Evolutionary conservation across 139 green algal genomes (phyloP).

Genomic region (Chlamydomonas schloesseri): DNA sequence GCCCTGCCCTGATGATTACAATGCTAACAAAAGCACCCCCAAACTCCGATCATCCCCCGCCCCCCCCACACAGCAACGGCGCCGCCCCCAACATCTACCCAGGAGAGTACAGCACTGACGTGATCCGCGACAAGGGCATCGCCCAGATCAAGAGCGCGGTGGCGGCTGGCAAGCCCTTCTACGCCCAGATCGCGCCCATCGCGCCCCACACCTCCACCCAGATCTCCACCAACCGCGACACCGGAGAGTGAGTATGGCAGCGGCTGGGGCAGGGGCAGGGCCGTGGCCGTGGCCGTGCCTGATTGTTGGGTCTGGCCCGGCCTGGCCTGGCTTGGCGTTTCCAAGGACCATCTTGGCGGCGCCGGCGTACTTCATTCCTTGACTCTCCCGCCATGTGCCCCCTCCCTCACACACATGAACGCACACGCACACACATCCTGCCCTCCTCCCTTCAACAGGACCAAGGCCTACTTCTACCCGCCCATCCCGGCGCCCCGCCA

Average conservation of each 20-base stretch:
- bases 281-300: too few species aligned
- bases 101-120: conserved; percentile 40
- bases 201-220: conserved; percentile 38
- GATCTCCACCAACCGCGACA: background rate
- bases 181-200: conserved; percentile 36
- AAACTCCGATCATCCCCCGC: too few species aligned
- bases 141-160: conserved; percentile 29
- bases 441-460: background rate
- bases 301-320: too few species aligned
- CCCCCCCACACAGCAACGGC: conserved; percentile 26
- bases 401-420: too few species aligned
- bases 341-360: too few species aligned
- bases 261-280: too few species aligned
- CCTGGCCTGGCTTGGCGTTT: too few species aligned
- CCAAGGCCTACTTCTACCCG: conserved; percentile 30
- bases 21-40: too few species aligned
- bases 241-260: background rate
- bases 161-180: conserved; percentile 42
- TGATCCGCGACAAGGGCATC: conserved; percentile 30
- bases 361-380: too few species aligned
- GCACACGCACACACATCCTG: too few species aligned
- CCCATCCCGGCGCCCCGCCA: conserved; percentile 44
- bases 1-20: too few species aligned
- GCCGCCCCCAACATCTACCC: conserved; percentile 10
- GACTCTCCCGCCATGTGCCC: too few species aligned